These are phyloP conservation scores for Xylaria sp. DNA, from an alignment of 2,329 filamentous ascomycete genomes.

Conservation along the genomic window DNA sequence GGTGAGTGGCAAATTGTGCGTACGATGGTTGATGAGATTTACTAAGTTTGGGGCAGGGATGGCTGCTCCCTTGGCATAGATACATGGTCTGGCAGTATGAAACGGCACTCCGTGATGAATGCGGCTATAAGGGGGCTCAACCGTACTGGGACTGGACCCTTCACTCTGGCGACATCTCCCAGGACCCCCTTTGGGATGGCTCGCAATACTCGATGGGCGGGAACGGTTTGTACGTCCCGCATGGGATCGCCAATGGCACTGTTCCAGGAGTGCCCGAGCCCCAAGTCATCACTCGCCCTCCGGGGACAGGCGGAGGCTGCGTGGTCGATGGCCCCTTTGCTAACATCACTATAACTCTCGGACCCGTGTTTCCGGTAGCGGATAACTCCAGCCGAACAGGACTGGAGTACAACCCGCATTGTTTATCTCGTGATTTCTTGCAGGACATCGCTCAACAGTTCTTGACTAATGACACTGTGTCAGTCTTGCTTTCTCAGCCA, in stretches of 20 bases:
- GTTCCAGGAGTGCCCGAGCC: neutral
- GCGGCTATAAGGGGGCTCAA: neutral
- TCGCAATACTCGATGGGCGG: neutral
- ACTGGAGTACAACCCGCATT: neutral
- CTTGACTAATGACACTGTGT: neutral
- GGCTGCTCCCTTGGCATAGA: neutral
- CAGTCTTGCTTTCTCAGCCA: neutral
- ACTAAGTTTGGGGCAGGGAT: neutral
- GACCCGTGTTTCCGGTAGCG: neutral
- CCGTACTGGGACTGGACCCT: slow-evolving; percentile 3
- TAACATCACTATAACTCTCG: neutral
- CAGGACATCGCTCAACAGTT: neutral
- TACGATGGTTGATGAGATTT: neutral
- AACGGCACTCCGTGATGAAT: neutral
- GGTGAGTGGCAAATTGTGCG: neutral
- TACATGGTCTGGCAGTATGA: slow-evolving; percentile 3
- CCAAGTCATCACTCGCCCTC: neutral
- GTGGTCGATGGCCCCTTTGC: neutral
- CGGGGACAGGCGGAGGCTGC: neutral
- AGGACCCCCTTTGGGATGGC: neutral
- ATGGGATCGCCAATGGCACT: neutral
- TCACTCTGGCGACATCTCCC: neutral
- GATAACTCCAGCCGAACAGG: neutral
- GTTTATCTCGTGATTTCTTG: neutral
- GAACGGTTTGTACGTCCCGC: neutral